Evolutionary conservation across 2,329 filamentous ascomycete species (phyloP).

Genomic region (Hypoxylon sp.): DNA sequence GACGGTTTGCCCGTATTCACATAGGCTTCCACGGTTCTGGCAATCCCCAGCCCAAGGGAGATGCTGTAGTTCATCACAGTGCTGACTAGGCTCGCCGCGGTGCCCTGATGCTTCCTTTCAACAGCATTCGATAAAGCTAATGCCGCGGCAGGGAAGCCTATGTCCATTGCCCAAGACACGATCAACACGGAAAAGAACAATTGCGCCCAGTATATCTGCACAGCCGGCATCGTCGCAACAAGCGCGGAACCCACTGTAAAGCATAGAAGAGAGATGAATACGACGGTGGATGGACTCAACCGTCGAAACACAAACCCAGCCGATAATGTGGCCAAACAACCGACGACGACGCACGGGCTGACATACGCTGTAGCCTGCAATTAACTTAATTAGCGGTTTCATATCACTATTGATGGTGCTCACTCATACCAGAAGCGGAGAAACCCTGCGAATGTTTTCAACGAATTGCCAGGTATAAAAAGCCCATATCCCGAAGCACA

Average conservation of each 20-base stretch:
- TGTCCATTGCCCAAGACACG: slow-evolving; percentile 75
- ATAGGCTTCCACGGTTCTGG: slow-evolving; percentile 70
- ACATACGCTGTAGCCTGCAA: slow-evolving; percentile 51
- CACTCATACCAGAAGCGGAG: slow-evolving; percentile 51
- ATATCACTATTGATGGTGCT: not conserved
- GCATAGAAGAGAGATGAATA: slow-evolving; percentile 60
- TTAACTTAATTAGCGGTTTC: slow-evolving; percentile 32
- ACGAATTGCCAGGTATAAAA: slow-evolving; percentile 60
- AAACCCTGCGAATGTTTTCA: slow-evolving; percentile 48
- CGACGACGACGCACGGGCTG: slow-evolving; percentile 43
- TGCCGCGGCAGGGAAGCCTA: slow-evolving; percentile 73
- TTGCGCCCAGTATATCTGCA: slow-evolving; percentile 74
- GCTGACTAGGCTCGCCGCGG: slow-evolving; percentile 43
- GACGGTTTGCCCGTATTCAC: slow-evolving; percentile 44
- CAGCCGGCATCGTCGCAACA: slow-evolving; percentile 62
- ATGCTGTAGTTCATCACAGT: slow-evolving; percentile 79
- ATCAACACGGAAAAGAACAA: slow-evolving; percentile 70
- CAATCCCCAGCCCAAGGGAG: slow-evolving; percentile 73
- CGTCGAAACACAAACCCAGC: slow-evolving; percentile 51
- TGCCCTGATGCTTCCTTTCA: slow-evolving; percentile 55
- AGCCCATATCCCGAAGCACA: slow-evolving; percentile 57
- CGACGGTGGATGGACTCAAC: slow-evolving; percentile 52
- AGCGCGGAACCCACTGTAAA: slow-evolving; percentile 61
- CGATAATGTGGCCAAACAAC: slow-evolving; percentile 49
- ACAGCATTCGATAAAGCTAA: slow-evolving; percentile 70